Evolutionary conservation across 179 eudicot species (phyloP).

Genomic region (Amaranthus tricolor): DNA sequence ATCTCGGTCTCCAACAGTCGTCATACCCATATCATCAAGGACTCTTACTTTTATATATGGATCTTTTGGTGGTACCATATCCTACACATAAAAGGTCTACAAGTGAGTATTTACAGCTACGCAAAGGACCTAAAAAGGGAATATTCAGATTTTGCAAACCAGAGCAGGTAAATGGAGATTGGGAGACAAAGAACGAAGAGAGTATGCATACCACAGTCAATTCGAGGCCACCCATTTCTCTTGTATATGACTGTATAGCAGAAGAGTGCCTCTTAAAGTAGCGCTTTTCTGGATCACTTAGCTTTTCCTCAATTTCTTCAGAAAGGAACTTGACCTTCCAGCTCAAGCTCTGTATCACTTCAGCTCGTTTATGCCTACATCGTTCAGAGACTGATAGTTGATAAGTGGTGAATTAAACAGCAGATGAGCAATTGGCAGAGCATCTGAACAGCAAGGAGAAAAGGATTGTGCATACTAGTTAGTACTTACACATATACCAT

Average conservation of each 20-base stretch:
- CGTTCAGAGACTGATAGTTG: slow-evolving; percentile 18
- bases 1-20: slow-evolving; percentile 68
- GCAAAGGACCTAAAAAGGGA: background rate
- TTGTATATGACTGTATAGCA: slow-evolving; percentile 61
- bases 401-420: slow-evolving; percentile 6
- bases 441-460: background rate
- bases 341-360: slow-evolving; percentile 59
- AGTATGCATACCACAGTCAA: slow-evolving; percentile 66
- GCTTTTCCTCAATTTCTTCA: slow-evolving; percentile 68
- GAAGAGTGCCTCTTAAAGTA: slow-evolving; percentile 69
- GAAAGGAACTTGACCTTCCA: slow-evolving; percentile 84
- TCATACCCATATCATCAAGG: slow-evolving; percentile 73
- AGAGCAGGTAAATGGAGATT: background rate
- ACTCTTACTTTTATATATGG: slow-evolving; percentile 92
- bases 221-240: slow-evolving; percentile 69
- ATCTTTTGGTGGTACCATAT: slow-evolving; percentile 96
- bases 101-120: background rate
- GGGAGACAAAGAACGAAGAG: background rate
- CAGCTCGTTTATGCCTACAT: slow-evolving; percentile 76
- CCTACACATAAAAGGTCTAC: slow-evolving; percentile 39
- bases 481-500: slow-evolving; percentile 76
- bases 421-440: background rate
- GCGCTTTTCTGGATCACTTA: slow-evolving; percentile 70
- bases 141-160: background rate
- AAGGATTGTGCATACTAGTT: background rate